phyloP scores from a whole-genome alignment of 495 filamentous ascomycete species.

The Annulohypoxylon moriforme region DNA sequence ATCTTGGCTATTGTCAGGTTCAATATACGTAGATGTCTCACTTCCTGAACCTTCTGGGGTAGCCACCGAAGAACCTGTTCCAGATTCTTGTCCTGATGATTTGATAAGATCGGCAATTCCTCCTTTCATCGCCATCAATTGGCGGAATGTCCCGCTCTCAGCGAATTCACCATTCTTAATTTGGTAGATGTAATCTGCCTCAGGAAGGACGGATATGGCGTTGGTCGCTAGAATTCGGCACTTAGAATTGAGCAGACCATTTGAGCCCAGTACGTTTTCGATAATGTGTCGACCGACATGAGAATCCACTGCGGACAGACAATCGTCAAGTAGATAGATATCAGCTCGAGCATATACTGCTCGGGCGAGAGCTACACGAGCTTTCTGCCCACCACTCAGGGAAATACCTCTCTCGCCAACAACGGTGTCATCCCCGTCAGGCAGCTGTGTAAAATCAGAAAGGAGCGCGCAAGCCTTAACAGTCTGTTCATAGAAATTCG shows the following conservation, averaged over 20 bases:
- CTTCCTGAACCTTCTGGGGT: slow-evolving; percentile 61
- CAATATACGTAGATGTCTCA: slow-evolving; percentile 72
- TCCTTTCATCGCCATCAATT: slow-evolving; percentile 93
- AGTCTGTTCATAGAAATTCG: slow-evolving; percentile 92
- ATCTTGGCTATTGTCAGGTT: slow-evolving; percentile 56
- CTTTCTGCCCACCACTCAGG: slow-evolving; percentile 96
- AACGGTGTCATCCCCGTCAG: slow-evolving; percentile 95
- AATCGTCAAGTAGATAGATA: slow-evolving; percentile 94
- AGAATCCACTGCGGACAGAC: slow-evolving; percentile 95
- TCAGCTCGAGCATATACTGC: slow-evolving; percentile 98
- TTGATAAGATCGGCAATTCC: slow-evolving; percentile 88
- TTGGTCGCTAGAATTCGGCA: slow-evolving; percentile 96
- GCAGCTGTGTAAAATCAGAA: slow-evolving; percentile 91
- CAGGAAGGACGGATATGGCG: slow-evolving; percentile 89
- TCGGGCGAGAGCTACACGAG: slow-evolving; percentile 90
- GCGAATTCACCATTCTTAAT: slow-evolving; percentile 84
- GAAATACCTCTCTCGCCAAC: slow-evolving; percentile 98
- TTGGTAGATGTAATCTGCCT: slow-evolving; percentile 83
- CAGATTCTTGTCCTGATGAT: slow-evolving; percentile 69
- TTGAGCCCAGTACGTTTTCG: slow-evolving; percentile 87
- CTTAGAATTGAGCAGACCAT: slow-evolving; percentile 84
- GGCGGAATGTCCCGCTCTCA: slow-evolving; percentile 89
- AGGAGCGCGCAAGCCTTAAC: slow-evolving; percentile 91
- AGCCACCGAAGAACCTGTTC: slow-evolving; percentile 45
- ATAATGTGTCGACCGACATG: slow-evolving; percentile 97